Base-by-base conservation (phyloP, 208 protist species). In the Crithidia sp. region DNA sequence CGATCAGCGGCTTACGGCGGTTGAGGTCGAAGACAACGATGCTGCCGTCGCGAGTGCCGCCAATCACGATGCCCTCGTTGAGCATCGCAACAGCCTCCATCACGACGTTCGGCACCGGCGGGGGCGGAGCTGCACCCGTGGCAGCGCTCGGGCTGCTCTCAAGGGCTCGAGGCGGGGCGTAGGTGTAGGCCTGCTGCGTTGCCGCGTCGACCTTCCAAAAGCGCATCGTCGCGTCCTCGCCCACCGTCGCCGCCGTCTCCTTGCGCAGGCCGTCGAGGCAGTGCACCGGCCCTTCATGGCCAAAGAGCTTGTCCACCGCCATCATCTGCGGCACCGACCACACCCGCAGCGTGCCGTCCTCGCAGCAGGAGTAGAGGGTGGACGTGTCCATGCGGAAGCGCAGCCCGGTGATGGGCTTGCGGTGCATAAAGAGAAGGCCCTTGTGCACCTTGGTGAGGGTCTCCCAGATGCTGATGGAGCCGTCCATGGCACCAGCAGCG, bases 151-250 rank as follows among this genome's bases (percentile, higher is more conserved):
- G 28, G 7, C 41, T 13, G 10, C 58, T 17, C 17, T 71, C 63
- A 7, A 58, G 14, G 37, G 59, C 53, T 37, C 65, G 68, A 16
- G 66, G 37, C 17, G 76, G 71, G 2, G 77, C 19, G 76, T 89
- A 93, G 36, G 50, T 61, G 82, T 85, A 95, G 44, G 67, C 79
- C 76, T 94, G 88, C 79, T 95, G 89, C 65, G 93, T 96, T 7
- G 90, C 93, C 10, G 87, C 90, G 49, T 96, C 91, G 40, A 95
- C 77, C 68, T 94, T 94, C 90, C 91, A 97, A 59, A 91, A 94
- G 47, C 93, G 93, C 89, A 96, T 92, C 59, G 88, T 91, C 50
- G 89, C 86, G 67, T 97, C 93, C 17, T 92, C 87, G 54, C 93
- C 91, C 39, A 95, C 91, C 28, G 85, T 94, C 17, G 84, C 88